These are phyloP conservation scores for Hemerocallis citrina DNA, from an alignment of 106 monocot genomes.

Conservation along the genomic window DNA sequence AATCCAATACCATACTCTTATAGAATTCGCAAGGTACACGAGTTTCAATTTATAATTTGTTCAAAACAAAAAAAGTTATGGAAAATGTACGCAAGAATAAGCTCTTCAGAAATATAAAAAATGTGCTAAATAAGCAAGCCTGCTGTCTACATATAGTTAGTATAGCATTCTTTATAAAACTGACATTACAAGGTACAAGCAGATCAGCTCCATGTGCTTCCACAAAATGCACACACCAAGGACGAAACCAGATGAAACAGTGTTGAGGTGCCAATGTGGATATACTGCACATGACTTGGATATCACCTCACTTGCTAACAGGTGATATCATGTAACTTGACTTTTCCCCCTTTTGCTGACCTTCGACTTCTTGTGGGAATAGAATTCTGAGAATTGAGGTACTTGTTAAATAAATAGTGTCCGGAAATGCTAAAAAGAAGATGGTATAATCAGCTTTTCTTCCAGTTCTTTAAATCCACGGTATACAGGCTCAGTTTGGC, in stretches of 20 bases:
- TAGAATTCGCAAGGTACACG: too few relatives aligned
- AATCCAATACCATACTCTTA: too few relatives aligned
- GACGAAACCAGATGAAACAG: not conserved
- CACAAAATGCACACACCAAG: not conserved
- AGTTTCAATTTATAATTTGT: too few relatives aligned
- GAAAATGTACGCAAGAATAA: too few relatives aligned
- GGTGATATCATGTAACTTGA: not conserved
- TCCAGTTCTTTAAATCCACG: constrained; percentile 77
- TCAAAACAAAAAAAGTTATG: too few relatives aligned
- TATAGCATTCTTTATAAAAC: too few relatives aligned
- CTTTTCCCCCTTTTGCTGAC: not conserved
- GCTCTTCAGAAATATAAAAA: too few relatives aligned
- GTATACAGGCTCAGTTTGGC: constrained; percentile 63
- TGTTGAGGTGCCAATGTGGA: not conserved
- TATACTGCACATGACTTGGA: not conserved
- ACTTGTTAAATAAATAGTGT: not conserved
- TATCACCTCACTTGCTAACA: not conserved
- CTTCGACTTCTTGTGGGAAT: too few relatives aligned
- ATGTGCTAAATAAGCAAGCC: too few relatives aligned
- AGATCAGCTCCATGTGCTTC: not conserved
- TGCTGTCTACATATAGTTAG: too few relatives aligned
- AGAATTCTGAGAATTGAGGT: not conserved
- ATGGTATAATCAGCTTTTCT: constrained; percentile 35
- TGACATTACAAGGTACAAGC: not conserved
- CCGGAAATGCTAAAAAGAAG: not conserved